Base-by-base conservation (phyloP, 2,329 filamentous ascomycete genomes). In the Diaporthe citrichinensis region DNA sequence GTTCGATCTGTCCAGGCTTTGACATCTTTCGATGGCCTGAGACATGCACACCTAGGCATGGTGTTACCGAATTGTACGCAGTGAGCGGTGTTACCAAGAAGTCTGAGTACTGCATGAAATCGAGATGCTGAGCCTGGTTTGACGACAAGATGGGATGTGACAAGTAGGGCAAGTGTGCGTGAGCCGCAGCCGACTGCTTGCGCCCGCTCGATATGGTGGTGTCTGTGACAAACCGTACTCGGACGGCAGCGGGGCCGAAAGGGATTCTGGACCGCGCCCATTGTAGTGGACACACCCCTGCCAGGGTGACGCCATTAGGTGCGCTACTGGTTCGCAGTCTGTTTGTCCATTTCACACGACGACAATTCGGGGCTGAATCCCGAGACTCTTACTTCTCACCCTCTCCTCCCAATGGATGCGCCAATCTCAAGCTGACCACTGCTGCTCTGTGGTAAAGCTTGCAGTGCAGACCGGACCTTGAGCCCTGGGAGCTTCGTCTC, bases 291-390 rank as follows among this genome's bases (percentile, higher is more conserved):
- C 10, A 67, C 10, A 65, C 55, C 55, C 51, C 23, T 57, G 58
- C n/a, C 59, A 34, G 49, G 7, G 61, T 73, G 71, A 73, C 71
- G 71, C 49, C 71, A 73, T 73, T 46, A 44, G 71, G 39, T 39
- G 59, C 58, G 23, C 71, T 71, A 46, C 49, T 53, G 34, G 14
- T 28, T 69, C 49, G 23, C 49, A 53, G 34, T 28, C 46, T 25
- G n/a, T 14, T 41, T 36, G 49, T 28, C 46, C 9, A 5, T 20
- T 31, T 14, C 34, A 25, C 31, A 15, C 65, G 34, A 14, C 46
- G 10, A 55, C 65, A 55, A 55, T 15, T 55, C 34, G 34, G n/a
- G 65, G 49, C 65, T 41, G 15, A 55, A 41, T 39, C 49, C 14
- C 14, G 25, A 34, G n/a, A 55, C 31, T 12, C 31, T 4, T 23